Percentiles rank a stretch among this genome's conserved stretches.
These are phyloP conservation scores for Diutina catenulata DNA, from an alignment of 1,139 yeast genomes.

Conservation along the genomic window DNA sequence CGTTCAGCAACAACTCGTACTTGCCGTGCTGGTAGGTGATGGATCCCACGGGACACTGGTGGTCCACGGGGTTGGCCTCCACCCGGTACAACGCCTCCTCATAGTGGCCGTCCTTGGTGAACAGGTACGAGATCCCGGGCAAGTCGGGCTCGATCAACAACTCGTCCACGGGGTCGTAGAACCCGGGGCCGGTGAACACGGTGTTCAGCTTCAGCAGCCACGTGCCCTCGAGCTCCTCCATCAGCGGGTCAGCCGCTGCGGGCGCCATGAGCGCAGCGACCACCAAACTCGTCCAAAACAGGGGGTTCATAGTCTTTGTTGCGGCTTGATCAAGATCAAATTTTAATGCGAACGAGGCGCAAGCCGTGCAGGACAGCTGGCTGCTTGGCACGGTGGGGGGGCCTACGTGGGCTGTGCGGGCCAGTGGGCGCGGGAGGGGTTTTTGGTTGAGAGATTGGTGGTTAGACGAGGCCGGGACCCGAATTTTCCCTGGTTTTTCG, in stretches of 20 bases:
- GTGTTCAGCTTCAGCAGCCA: conserved; percentile 92
- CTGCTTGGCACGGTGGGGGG: too few species aligned
- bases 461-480: too few species aligned
- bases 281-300: conserved; percentile 1
- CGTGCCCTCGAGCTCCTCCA: conserved; percentile 57
- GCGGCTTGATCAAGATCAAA: background rate
- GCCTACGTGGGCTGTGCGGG: too few species aligned
- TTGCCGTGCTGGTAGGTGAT: conserved; percentile 84
- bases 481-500: too few species aligned
- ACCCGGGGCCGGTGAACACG: conserved; percentile 95
- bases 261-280: background rate
- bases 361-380: too few species aligned
- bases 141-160: conserved; percentile 86
- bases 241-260: conserved; percentile 9
- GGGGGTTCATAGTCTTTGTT: background rate
- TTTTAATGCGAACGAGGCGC: too few species aligned
- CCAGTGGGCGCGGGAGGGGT: too few species aligned
- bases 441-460: too few species aligned
- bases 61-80: conserved; percentile 57
- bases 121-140: conserved; percentile 89
- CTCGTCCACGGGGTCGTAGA: conserved; percentile 92
- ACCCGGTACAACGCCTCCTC: conserved; percentile 86
- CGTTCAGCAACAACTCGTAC: conserved; percentile 51
- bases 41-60: conserved; percentile 74
- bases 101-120: conserved; percentile 81